Evolutionary conservation across 1,284 basidiomycete species (phyloP), one percentile per base, ranked within the genome.

Genomic region (Ganoderma multipileum): DNA sequence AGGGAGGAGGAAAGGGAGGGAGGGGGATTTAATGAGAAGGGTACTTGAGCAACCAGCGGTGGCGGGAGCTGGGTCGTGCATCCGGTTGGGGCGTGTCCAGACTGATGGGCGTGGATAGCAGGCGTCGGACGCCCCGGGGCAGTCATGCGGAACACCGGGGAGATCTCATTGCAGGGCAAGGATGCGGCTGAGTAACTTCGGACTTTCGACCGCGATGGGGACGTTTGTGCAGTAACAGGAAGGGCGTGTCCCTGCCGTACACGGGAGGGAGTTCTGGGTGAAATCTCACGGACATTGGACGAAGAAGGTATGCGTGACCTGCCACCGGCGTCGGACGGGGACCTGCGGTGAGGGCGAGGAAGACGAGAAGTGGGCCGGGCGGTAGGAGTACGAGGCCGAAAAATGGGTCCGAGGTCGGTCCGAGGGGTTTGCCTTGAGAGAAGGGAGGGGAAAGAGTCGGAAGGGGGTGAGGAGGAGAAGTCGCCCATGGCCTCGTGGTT

Each of bases 401-500:
- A 70, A 30, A 18, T 16, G 16, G 33, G 26, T 36, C 65, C 69
- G 55, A 57, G 58, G 61, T 71, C 76, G 72, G 76, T 65, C 71
- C 74, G 74, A 55, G 61, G 44, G 42, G 63, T 64, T 71, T 69
- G 60, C 58, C 60, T 69, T 33, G 71, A 61, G 23, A 72, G 55
- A 50, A 64, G 39, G 44, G 72, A 41, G 12, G 71, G 70, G 9
- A 33, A 73, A 68, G 72, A 72, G 68, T 75, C 68, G 71, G 69
- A 60, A 69, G 75, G 72, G 70, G 76, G 72, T 55, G 66, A 62
- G 60, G 76, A 75, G 52, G 75, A 74, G 71, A 71, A 70, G 69
- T 72, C 75, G 68, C 68, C 72, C 77, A 78, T 78, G 61, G 65
- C 71, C 75, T 73, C 71, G 72, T 71, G 74, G 70, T 76, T 76